Evolutionary conservation across 305 asterid species (phyloP).

Genomic region (Solanum aculeatissimum): DNA sequence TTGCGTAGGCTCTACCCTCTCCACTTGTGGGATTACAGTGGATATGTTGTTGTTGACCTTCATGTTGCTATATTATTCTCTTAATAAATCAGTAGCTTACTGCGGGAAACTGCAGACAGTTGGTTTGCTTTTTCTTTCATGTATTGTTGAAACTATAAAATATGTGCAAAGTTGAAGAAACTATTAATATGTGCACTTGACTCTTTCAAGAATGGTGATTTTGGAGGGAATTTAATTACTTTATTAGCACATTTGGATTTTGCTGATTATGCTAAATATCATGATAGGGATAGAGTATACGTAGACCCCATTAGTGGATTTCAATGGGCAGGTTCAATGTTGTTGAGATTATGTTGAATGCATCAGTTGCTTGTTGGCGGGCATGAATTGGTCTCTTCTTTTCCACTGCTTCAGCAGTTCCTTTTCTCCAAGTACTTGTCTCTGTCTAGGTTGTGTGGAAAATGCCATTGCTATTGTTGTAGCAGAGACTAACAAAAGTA

Average conservation of each 20-base stretch:
- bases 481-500: neutral
- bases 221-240: neutral
- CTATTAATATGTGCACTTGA: neutral
- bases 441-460: neutral
- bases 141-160: neutral
- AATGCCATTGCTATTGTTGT: neutral
- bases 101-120: neutral
- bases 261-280: neutral
- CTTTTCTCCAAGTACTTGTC: neutral
- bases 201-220: neutral
- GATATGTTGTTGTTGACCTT: neutral
- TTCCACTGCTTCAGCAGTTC: neutral
- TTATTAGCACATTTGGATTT: neutral
- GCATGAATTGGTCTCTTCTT: neutral
- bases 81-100: neutral
- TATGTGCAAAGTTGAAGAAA: neutral
- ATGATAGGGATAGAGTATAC: too few relatives aligned
- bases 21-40: neutral
- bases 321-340: too few relatives aligned
- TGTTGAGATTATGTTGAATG: neutral
- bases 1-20: neutral
- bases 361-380: neutral
- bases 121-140: neutral
- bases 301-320: too few relatives aligned
- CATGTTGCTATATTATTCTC: neutral